Evolutionary conservation across 495 filamentous ascomycete genomes (phyloP).

Genomic region (Talaromyces trachyspermus): DNA sequence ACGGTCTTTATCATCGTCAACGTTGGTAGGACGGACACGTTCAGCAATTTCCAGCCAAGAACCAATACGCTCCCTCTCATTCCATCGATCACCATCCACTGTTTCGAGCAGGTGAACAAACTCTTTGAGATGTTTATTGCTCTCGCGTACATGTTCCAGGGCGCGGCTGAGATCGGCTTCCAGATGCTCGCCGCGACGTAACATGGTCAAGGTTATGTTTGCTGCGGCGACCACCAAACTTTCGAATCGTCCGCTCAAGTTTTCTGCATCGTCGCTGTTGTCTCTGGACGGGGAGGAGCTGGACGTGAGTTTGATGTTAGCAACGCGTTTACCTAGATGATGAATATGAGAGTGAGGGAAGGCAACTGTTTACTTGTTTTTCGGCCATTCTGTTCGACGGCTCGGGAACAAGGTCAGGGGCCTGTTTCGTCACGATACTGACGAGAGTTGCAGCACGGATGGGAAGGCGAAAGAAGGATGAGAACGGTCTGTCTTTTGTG

Average conservation of each 20-base stretch:
- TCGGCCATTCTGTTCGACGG: too few species aligned
- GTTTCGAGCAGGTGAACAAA: background rate
- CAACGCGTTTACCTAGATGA: too few species aligned
- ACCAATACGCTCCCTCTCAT: background rate
- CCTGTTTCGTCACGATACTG: too few species aligned
- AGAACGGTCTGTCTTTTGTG: too few species aligned
- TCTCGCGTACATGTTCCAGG: background rate
- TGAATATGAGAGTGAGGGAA: too few species aligned
- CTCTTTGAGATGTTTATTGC: background rate
- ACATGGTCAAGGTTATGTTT: background rate
- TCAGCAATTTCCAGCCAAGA: background rate
- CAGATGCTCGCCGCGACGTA: background rate
- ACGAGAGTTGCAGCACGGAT: too few species aligned
- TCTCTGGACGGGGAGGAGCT: too few species aligned
- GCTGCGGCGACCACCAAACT: background rate
- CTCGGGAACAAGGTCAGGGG: too few species aligned
- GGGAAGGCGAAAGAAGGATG: too few species aligned
- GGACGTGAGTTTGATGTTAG: too few species aligned
- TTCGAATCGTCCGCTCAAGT: background rate
- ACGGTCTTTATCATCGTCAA: background rate
- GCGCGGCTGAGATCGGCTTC: background rate
- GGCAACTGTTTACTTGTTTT: too few species aligned
- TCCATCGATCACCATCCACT: background rate
- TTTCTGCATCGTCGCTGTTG: background rate
- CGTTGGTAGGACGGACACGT: background rate